Percentiles rank a stretch among this genome's conserved stretches.
These are phyloP conservation scores for Spergularia marina DNA, from an alignment of 148 eudicot species.

Conservation along the genomic window DNA sequence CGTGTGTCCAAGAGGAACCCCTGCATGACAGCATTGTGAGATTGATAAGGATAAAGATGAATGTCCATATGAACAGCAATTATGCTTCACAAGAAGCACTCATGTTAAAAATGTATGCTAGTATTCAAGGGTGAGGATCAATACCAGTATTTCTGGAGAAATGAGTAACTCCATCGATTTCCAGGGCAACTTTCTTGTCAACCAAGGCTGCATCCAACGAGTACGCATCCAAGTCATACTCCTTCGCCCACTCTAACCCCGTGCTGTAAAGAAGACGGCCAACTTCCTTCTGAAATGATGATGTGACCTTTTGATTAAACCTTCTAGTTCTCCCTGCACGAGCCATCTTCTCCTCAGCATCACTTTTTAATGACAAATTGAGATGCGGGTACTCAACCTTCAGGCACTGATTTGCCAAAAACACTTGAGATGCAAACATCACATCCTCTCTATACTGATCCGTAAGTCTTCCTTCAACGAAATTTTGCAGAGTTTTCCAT, in stretches of 20 bases:
- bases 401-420: conserved; percentile 76
- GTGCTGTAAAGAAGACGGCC: conserved; percentile 76
- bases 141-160: conserved; percentile 86
- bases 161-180: conserved; percentile 96
- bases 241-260: conserved; percentile 81
- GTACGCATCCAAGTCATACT: conserved; percentile 68
- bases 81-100: neutral
- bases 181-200: conserved; percentile 73
- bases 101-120: neutral
- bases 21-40: conserved; percentile 35
- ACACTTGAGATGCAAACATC: conserved; percentile 87
- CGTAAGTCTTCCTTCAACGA: conserved; percentile 65
- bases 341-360: conserved; percentile 58
- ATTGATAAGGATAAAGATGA: neutral
- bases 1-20: conserved; percentile 87
- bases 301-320: conserved; percentile 78
- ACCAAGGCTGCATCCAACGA: conserved; percentile 80
- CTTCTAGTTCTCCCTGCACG: conserved; percentile 80
- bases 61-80: neutral
- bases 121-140: conserved; percentile 8
- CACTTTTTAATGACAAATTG: conserved; percentile 48
- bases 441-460: conserved; percentile 87
- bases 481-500: conserved; percentile 61
- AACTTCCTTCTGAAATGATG: conserved; percentile 93
- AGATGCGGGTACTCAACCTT: conserved; percentile 74